Conservation (phyloP, 169 alveolate species). For the Plasmodium ovale region DNA sequence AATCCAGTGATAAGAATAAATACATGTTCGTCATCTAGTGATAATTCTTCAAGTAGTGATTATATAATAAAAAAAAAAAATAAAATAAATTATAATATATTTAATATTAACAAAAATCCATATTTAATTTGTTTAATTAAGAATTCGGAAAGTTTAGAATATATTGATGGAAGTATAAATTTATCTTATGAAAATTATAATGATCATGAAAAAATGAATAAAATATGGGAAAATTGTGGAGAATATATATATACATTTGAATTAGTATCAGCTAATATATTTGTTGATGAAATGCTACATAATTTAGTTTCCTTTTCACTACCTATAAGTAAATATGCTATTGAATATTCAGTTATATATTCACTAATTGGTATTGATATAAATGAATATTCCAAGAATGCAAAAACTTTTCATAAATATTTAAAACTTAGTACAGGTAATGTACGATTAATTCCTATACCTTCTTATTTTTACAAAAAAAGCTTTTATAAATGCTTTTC, state of each 20-base stretch:
- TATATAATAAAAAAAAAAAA: background rate
- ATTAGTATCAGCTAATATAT: slow-evolving; percentile 84
- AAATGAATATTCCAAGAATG: slow-evolving; percentile 59
- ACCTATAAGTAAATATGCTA: slow-evolving; percentile 80
- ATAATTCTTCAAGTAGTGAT: background rate
- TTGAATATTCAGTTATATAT: slow-evolving; percentile 80
- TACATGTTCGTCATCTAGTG: slow-evolving; percentile 14
- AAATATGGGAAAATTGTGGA: slow-evolving; percentile 86
- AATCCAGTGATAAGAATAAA: slow-evolving; percentile 20
- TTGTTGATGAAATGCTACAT: slow-evolving; percentile 87
- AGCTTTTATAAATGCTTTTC: slow-evolving; percentile 66
- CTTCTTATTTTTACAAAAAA: slow-evolving; percentile 69
- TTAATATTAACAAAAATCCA: slow-evolving; percentile 58
- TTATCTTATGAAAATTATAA: slow-evolving; percentile 81
- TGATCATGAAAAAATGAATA: slow-evolving; percentile 81
- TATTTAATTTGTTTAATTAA: slow-evolving; percentile 78
- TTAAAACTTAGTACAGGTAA: slow-evolving; percentile 65
- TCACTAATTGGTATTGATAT: slow-evolving; percentile 70
- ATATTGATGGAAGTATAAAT: slow-evolving; percentile 84
- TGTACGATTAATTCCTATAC: slow-evolving; percentile 48
- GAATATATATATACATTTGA: slow-evolving; percentile 85
- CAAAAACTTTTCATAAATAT: slow-evolving; percentile 37
- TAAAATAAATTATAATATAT: slow-evolving; percentile 19
- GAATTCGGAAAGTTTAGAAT: slow-evolving; percentile 85
- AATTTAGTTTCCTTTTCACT: slow-evolving; percentile 84